These are phyloP conservation scores for Conringia planisiliqua DNA, from an alignment of 345 rosid genomes.

Conservation along the genomic window DNA sequence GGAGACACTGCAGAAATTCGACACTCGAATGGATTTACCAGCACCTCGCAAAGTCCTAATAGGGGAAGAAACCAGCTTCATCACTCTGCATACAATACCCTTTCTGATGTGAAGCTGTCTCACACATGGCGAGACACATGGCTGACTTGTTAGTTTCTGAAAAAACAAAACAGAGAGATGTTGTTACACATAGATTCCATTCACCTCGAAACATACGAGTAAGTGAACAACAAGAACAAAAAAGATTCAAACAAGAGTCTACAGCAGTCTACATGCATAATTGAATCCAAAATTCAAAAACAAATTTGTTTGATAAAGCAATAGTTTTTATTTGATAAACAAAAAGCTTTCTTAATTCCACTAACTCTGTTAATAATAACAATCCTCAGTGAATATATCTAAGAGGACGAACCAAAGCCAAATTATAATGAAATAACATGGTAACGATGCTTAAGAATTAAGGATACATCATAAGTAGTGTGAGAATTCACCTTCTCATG, in stretches of 20 bases:
- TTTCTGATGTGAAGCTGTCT: slow-evolving; percentile 83
- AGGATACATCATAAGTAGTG: background rate
- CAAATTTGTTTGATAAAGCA: no score
- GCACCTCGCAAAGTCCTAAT: slow-evolving; percentile 83
- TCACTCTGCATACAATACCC: slow-evolving; percentile 66
- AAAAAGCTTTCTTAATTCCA: background rate
- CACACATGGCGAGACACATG: slow-evolving; percentile 63
- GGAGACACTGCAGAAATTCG: slow-evolving; percentile 82
- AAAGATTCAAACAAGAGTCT: background rate
- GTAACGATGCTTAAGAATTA: background rate
- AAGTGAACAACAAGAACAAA: background rate
- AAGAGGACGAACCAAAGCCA: background rate
- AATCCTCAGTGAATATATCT: background rate
- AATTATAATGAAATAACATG: background rate
- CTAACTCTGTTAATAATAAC: background rate
- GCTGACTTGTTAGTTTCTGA: slow-evolving; percentile 47
- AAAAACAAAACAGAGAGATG: background rate
- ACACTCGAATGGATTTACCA: slow-evolving; percentile 68
- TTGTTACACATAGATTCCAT: background rate
- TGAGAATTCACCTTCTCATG: background rate
- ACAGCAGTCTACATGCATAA: background rate
- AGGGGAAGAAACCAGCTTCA: slow-evolving; percentile 61
- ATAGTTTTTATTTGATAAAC: background rate
- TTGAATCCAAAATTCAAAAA: background rate
- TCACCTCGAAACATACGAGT: background rate